Base-by-base conservation (phyloP, 805 yeast genomes). In the Cyberlindnera veronae region DNA sequence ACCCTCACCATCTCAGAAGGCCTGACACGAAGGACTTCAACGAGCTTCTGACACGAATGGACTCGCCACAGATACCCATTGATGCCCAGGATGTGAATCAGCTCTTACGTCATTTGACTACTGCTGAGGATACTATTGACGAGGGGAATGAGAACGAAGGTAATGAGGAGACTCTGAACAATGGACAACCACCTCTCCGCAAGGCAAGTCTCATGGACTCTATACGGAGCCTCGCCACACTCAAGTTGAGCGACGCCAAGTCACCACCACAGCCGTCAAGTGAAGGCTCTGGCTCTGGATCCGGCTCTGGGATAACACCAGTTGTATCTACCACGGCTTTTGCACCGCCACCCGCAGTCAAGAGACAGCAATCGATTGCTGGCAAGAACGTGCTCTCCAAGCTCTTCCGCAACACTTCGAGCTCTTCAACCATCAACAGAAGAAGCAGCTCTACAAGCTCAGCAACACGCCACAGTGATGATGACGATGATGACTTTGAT, bases 21-120 rank as follows among this genome's bases (percentile, higher is more conserved):
- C 43, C 32, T 13, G 34, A 29, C n/a, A 21, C 23, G 6, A 30
- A 17, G 24, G 44, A 45, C 27, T 38, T 48, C 32, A 41, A 41
- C 3, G 46, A 38, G 30, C 34, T 50, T 21, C 31, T 57, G 5
- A 18, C 44, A 2, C 32, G 48, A n/a, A 26, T 49, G 3, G 61
- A 57, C 24, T 46, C 53, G 9, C 63, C 63, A 0, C 63, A 63
- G 3, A 57, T 60, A n/a, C 62, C 62, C 1, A 38, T 56, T 8
- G 59, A 58, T 18, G 55, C 53, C 1, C 34, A 50, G 17, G 58
- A 54, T 34, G 57, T 53, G 27, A 31, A 38, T 1, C 51, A 46
- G 17, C 36, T 49, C 15, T 15, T 33, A n/a, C 33, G 38, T 24
- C 36, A 41, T 7, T 31, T 50, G 15, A 38, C 23, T 4, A 32